Evolutionary conservation across 208 protist genomes (phyloP).

Genomic region (Leishmania gerbilli): DNA sequence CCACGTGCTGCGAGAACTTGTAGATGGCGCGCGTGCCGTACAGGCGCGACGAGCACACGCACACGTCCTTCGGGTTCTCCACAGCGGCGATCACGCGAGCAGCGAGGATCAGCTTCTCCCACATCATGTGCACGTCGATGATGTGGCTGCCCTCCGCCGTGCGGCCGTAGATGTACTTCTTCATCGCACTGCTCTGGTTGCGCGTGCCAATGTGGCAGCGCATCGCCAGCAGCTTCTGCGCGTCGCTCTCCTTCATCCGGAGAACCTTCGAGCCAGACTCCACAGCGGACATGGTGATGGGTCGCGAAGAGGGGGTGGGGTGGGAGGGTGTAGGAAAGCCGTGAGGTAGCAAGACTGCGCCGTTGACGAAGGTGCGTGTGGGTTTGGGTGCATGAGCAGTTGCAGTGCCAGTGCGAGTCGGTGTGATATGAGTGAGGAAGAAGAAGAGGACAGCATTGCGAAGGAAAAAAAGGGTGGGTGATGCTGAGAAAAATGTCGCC

Average conservation of each 20-base stretch:
- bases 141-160: slow-evolving; percentile 94
- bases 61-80: slow-evolving; percentile 98
- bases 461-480: neutral
- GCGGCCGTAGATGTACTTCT: slow-evolving; percentile 95
- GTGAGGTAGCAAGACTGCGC: slow-evolving; percentile 4
- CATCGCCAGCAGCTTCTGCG: slow-evolving; percentile 97
- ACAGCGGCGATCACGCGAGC: slow-evolving; percentile 98
- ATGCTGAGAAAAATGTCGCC: neutral
- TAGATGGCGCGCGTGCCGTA: slow-evolving; percentile 97
- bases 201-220: slow-evolving; percentile 96
- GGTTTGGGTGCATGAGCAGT: neutral
- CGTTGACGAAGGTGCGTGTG: neutral
- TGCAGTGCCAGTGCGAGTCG: neutral
- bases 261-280: slow-evolving; percentile 76
- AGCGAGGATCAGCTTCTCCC: slow-evolving; percentile 99
- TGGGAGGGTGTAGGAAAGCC: neutral
- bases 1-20: slow-evolving; percentile 98
- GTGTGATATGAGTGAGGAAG: neutral
- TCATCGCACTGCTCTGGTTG: slow-evolving; percentile 95
- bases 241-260: slow-evolving; percentile 91
- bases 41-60: slow-evolving; percentile 94
- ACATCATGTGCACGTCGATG: slow-evolving; percentile 98
- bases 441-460: neutral
- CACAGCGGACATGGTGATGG: slow-evolving; percentile 62
- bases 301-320: neutral